Percentiles rank a stretch among this genome's conserved stretches.
These are phyloP conservation scores for Podospora comata DNA, from an alignment of 495 filamentous ascomycete genomes.

Conservation along the genomic window DNA sequence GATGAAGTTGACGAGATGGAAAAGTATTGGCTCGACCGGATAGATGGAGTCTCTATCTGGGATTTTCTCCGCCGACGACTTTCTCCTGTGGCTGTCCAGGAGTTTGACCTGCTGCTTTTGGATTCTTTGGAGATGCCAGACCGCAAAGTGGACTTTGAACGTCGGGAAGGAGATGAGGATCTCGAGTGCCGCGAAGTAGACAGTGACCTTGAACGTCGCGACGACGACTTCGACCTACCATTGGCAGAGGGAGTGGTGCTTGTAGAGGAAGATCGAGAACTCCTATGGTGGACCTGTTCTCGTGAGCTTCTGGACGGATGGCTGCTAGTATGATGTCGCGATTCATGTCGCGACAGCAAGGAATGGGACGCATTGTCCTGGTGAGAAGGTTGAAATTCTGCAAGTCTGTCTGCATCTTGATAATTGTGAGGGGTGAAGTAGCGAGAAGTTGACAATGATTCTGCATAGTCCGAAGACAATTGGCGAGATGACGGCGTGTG, in stretches of 20 bases:
- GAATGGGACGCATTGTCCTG: background rate
- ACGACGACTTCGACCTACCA: constrained; percentile 5
- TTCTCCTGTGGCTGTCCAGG: background rate
- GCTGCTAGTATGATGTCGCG: background rate
- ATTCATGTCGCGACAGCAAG: background rate
- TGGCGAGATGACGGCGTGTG: constrained; percentile 25
- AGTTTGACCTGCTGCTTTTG: background rate
- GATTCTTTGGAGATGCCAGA: background rate
- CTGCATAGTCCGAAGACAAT: constrained; percentile 5
- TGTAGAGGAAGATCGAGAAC: background rate
- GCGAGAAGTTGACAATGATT: background rate
- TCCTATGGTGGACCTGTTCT: background rate
- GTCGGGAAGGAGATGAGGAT: background rate
- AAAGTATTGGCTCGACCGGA: background rate
- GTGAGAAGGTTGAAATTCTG: background rate
- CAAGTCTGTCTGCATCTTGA: background rate
- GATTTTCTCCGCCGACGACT: background rate
- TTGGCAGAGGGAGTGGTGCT: background rate
- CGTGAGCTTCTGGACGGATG: background rate
- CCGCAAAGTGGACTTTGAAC: background rate
- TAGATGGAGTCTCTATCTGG: background rate
- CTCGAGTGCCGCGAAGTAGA: background rate
- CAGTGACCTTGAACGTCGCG: constrained; percentile 9
- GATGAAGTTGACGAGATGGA: background rate
- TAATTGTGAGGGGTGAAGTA: background rate